Evolutionary conservation across 495 filamentous ascomycete species (phyloP), one percentile per base, ranked within the genome.

Genomic region (Thozetella sp.): DNA sequence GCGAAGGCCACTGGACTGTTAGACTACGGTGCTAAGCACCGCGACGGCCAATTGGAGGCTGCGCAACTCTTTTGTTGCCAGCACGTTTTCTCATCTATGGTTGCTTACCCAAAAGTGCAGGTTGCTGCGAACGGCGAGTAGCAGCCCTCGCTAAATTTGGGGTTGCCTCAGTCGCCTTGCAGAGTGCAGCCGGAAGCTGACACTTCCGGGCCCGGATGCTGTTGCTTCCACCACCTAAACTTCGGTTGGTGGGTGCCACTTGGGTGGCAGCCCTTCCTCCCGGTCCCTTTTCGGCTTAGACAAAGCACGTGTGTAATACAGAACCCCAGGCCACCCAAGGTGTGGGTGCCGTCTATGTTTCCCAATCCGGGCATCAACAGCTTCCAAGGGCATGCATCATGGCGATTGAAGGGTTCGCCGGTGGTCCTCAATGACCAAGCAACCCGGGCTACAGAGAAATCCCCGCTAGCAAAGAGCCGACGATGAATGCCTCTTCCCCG

Each of bases 31-130:
- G 43, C 20, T 48, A 48, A n/a, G 43, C 43, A 48, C 3, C 12
- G 43, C n/a, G n/a, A 48, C 20, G 43, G 43, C 20, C 43, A 48
- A 48, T 48, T 48, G 43, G 20, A 48, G 43, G n/a, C 43, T 48
- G 43, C 43, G 3, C 43, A 20, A 10, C 20, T 4, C 43, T 20
- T 37, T 37, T 15, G 6, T 37, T 37, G 6, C 15, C 43, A 10
- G 43, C 43, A 48, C 20, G 43, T 48, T 48, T 48, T 15, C 9
- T 3, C 43, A 3, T n/a, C n/a, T 20, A 4, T n/a, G 43, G 43
- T 37, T 37, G 30, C 30, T 37, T 6, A 37, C 30, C 6, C n/a
- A n/a, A n/a, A n/a, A n/a, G n/a, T n/a, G n/a, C n/a, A n/a, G n/a
- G n/a, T n/a, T n/a, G n/a, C n/a, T n/a, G n/a, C n/a, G n/a, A n/a